phyloP scores from a whole-genome alignment of 257 asterid genomes.

The Gentiana macrophylla region DNA sequence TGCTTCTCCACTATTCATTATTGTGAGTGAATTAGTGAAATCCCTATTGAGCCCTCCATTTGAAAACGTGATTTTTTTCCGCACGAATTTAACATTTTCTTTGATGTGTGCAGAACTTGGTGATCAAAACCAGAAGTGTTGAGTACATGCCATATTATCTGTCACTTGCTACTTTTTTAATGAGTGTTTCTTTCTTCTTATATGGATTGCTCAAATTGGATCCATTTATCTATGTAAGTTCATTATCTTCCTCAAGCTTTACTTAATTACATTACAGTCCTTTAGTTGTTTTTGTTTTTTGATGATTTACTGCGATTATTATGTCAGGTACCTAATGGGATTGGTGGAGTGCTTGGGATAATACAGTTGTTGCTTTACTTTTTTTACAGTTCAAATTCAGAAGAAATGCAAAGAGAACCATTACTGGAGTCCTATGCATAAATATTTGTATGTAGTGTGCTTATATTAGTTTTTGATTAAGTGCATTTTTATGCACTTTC shows the following conservation, averaged over 20 bases:
- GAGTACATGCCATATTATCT: conserved; percentile 90
- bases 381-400: conserved; percentile 33
- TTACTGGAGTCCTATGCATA: conserved; percentile 51
- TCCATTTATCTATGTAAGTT: conserved; percentile 56
- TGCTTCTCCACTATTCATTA: conserved; percentile 74
- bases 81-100: neutral
- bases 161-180: conserved; percentile 73
- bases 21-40: conserved; percentile 36
- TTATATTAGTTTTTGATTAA: neutral
- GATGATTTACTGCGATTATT: neutral
- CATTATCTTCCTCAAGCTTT: neutral
- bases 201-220: conserved; percentile 71
- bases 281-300: neutral
- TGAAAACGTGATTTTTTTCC: neutral
- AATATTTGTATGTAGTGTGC: conserved; percentile 2
- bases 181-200: conserved; percentile 72
- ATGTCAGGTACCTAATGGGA: conserved; percentile 72
- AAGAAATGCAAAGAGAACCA: conserved; percentile 31
- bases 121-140: conserved; percentile 67
- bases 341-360: conserved; percentile 71
- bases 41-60: neutral
- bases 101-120: conserved; percentile 47
- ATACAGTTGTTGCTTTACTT: conserved; percentile 59
- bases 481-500: neutral
- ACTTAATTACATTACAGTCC: neutral